Percentiles rank a stretch among this genome's conserved stretches.
Evolutionary conservation across 148 eudicot genomes (phyloP).

Genomic region (Cornus florida): DNA sequence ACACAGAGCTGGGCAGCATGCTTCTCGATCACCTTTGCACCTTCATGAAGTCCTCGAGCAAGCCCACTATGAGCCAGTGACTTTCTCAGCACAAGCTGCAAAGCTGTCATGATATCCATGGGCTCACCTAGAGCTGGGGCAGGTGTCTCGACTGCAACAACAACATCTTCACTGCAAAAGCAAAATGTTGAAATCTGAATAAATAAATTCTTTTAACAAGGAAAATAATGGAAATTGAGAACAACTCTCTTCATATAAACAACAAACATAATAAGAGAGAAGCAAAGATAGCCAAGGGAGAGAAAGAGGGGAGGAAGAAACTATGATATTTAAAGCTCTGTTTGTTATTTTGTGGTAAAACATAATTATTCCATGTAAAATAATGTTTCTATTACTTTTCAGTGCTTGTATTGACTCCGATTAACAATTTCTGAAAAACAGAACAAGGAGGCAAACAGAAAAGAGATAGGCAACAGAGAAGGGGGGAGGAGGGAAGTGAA

Average conservation of each 20-base stretch:
- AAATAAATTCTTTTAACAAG: background rate
- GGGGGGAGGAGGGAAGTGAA: no score
- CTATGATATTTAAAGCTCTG: background rate
- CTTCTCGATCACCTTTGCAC: slow-evolving; percentile 47
- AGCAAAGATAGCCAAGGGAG: background rate
- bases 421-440: no score
- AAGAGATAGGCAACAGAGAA: no score
- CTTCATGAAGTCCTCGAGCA: slow-evolving; percentile 39
- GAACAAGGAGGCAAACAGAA: no score
- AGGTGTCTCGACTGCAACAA: slow-evolving; percentile 20
- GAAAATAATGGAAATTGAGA: background rate
- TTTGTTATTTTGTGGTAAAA: no score
- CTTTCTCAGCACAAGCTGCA: slow-evolving; percentile 43
- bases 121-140: slow-evolving; percentile 40
- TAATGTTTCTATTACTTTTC: no score
- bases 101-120: slow-evolving; percentile 44
- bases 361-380: no score
- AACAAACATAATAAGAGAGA: background rate
- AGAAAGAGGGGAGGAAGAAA: background rate
- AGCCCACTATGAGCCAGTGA: slow-evolving; percentile 45
- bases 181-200: background rate
- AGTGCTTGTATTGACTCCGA: no score
- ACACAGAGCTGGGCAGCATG: slow-evolving; percentile 41
- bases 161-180: slow-evolving; percentile 37
- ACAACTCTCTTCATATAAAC: background rate